Conservation (phyloP, 2,329 filamentous ascomycete species). For the Cladosporium sp. region DNA sequence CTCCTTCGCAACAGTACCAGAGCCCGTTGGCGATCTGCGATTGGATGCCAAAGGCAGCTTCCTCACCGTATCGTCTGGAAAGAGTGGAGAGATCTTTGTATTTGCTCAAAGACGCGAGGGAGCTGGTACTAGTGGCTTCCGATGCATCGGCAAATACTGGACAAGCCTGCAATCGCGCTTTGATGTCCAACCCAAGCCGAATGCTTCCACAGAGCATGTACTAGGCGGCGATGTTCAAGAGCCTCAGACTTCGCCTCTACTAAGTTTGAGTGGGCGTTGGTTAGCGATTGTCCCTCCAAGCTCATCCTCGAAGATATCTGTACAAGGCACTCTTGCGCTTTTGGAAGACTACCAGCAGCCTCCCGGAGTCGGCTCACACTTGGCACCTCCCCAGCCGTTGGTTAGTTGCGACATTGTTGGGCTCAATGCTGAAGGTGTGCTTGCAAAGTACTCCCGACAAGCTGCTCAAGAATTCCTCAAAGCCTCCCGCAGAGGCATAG, state of each 20-base stretch:
- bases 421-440: constrained; percentile 58
- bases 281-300: constrained; percentile 70
- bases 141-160: constrained; percentile 87
- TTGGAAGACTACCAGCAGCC: constrained; percentile 48
- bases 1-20: constrained; percentile 41
- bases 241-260: constrained; percentile 50
- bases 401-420: constrained; percentile 66
- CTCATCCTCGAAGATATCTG: constrained; percentile 65
- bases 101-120: constrained; percentile 38
- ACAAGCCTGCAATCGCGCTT: constrained; percentile 58
- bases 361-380: constrained; percentile 55
- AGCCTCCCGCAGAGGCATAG: constrained; percentile 52
- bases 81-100: constrained; percentile 82
- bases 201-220: constrained; percentile 30
- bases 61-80: constrained; percentile 71
- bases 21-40: constrained; percentile 67
- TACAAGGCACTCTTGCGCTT: constrained; percentile 62
- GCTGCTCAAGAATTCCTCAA: constrained; percentile 76
- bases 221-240: constrained; percentile 14
- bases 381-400: constrained; percentile 65
- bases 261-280: constrained; percentile 69
- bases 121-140: constrained; percentile 38
- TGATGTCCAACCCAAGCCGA: constrained; percentile 12
- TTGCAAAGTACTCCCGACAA: constrained; percentile 52
- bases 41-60: constrained; percentile 69